A percentile compares a stretch with the other conserved stretches of the same genome.
phyloP scores from a whole-genome alignment of 305 asterid genomes.

The Solanum hybrid region DNA sequence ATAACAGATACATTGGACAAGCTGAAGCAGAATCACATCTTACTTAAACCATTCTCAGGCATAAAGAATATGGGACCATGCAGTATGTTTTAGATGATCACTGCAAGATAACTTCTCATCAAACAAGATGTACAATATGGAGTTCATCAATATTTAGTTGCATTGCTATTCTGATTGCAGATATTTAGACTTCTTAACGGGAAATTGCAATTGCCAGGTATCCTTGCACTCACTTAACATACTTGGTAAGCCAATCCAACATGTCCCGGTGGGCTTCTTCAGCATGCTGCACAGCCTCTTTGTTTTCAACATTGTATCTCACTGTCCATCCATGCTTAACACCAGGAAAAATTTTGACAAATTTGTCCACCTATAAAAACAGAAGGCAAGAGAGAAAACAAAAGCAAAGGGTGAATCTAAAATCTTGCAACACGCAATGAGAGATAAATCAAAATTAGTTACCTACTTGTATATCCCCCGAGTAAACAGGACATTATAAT shows the following conservation, averaged over 20 bases:
- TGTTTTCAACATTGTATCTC: constrained; percentile 34
- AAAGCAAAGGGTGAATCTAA: neutral
- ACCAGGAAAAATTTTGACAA: constrained; percentile 38
- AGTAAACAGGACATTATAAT: neutral
- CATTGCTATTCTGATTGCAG: neutral
- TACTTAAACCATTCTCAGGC: neutral
- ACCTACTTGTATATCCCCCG: neutral
- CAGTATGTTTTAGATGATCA: neutral
- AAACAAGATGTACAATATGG: neutral
- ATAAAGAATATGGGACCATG: neutral
- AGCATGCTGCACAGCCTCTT: constrained; percentile 31
- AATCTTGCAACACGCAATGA: neutral
- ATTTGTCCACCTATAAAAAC: constrained; percentile 23
- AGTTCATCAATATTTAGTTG: neutral
- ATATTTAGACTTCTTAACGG: neutral
- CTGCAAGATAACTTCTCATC: neutral
- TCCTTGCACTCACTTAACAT: constrained; percentile 18
- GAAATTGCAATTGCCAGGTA: neutral
- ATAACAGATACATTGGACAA: neutral
- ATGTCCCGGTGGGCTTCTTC: constrained; percentile 43
- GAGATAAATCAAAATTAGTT: neutral
- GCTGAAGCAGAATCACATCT: neutral
- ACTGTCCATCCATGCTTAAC: constrained; percentile 43
- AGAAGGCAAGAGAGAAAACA: neutral
- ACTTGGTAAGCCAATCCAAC: constrained; percentile 36